Evolutionary conservation across 2,329 filamentous ascomycete species (phyloP), one percentile per base, ranked within the genome.

Genomic region (Zymoseptoria ardabiliae): DNA sequence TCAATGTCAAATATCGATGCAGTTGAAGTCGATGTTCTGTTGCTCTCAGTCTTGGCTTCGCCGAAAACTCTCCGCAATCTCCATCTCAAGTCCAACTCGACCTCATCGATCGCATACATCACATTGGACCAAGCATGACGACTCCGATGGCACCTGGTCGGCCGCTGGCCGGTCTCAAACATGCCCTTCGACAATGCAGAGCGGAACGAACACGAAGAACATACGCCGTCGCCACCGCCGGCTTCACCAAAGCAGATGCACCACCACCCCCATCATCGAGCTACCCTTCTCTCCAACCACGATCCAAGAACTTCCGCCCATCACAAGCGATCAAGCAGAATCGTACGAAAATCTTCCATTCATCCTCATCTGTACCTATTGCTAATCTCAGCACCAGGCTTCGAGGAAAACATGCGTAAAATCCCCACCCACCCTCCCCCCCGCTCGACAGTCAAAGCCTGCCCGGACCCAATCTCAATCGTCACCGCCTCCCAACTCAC

Each of bases 101-200:
- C 35, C 35, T 45, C 35, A 45, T 45, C 35, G 7, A n/a, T 45
- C 35, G 35, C 35, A 45, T 17, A 45, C 35, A 17, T 17, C 4
- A 45, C 22, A 23, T 2, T 0, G 3, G 4, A 4, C 13, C 11
- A 0, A n/a, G 22, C 51, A 91, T 90, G 81, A 80, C 82, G 66
- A 79, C 83, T 65, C 75, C 81, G 61, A 70, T 81, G 70, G 76
- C 83, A 58, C 75, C 79, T 53, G 72, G 79, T 76, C 85, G 88
- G 82, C 87, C 88, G 63, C 75, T 89, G 71, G 83, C 84, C 79
- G 87, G 85, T 75, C 84, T 89, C 72, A 89, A 88, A 75, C 78
- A 83, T 28, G 76, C 84, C 45, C 71, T 90, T 67, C 80, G 86
- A 64, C 80, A 83, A 70, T 75, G 81, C 53, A 78, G 84, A 54